Evolutionary conservation across 2,329 filamentous ascomycete genomes (phyloP), one percentile per base, ranked within the genome.

Genomic region (Graphilbum sp.): DNA sequence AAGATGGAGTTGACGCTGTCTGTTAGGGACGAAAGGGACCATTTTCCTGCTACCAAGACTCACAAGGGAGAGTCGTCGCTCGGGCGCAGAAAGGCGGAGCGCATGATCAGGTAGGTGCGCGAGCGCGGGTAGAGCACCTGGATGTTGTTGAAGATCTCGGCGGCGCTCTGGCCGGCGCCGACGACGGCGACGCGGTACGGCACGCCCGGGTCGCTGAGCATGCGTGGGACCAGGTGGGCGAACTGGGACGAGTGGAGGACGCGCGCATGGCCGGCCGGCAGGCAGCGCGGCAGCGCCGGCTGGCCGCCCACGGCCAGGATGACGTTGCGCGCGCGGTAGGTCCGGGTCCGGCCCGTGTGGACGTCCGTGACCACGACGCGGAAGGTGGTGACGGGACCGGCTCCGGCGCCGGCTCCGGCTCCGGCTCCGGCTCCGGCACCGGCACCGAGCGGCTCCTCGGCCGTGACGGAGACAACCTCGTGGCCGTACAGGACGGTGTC

Each of bases 51-150:
- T n/a, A n/a, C n/a, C n/a, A n/a, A 15, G 35, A 36, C 80, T 64
- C 64, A 87, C 82, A 96, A 96, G 16, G 88, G 90, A 38, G 85
- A 94, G 56, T 96, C 90, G 53, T 98, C 88, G 52, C 85, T 93
- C 2, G 88, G 88, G 49, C 81, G 76, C 43, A 98, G 61, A 40
- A 88, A 86, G 45, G 85, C 74, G 32, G 79, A 78, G 48, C 84
- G 77, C 66, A 94, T 88, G 42, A 95, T 63, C 41, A 98, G 60
- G 27, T 66, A 72, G 0, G 86, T 87, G 49, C 72, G 69, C 21
- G 81, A 75, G 53, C 88, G 86, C 30, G 86, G 86, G 54, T 92
- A 95, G 34, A 83, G 64, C 30, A 64, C 68, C 50, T 88, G 80
- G 36, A 96, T 62, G 56, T 93, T 87, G 61, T 84, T 80, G 63